phyloP scores from a whole-genome alignment of 768 basidiomycete genomes.

The Panellus pusillus region DNA sequence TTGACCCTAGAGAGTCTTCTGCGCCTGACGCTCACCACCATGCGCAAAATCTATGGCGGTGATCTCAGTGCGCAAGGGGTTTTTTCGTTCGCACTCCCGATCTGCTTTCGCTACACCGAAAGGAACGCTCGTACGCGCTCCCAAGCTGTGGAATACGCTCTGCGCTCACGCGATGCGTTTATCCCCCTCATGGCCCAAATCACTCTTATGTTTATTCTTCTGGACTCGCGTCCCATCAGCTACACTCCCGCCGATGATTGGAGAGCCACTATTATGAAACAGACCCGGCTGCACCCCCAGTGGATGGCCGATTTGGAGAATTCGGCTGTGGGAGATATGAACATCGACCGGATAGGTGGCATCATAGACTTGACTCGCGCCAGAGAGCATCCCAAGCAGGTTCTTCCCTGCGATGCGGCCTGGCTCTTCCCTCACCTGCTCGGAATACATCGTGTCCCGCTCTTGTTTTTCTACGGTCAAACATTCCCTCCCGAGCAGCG shows the following conservation, averaged over 20 bases:
- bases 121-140: constrained; percentile 3
- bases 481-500: constrained; percentile 8
- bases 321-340: constrained; percentile 14
- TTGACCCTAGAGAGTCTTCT: constrained; percentile 14
- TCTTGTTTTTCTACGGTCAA: constrained; percentile 16
- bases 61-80: constrained; percentile 7
- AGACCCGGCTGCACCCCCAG: constrained; percentile 7
- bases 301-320: constrained; percentile 14
- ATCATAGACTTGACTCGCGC: constrained; percentile 13
- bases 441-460: constrained; percentile 12
- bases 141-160: constrained; percentile 1
- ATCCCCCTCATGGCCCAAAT: constrained; percentile 15
- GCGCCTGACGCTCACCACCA: constrained; percentile 5
- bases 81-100: constrained; percentile 2
- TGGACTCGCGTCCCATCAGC: not conserved
- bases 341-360: constrained; percentile 17
- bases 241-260: not conserved
- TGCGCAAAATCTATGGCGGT: constrained; percentile 7
- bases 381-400: constrained; percentile 9
- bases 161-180: constrained; percentile 17
- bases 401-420: constrained; percentile 7
- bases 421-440: constrained; percentile 15
- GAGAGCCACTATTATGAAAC: not conserved
- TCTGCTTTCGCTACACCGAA: constrained; percentile 11
- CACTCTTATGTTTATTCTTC: constrained; percentile 10